A percentile compares a stretch with the other conserved stretches of the same genome.
These are phyloP conservation scores for Myochromella boudieri DNA, from an alignment of 768 basidiomycete species.

Conservation along the genomic window DNA sequence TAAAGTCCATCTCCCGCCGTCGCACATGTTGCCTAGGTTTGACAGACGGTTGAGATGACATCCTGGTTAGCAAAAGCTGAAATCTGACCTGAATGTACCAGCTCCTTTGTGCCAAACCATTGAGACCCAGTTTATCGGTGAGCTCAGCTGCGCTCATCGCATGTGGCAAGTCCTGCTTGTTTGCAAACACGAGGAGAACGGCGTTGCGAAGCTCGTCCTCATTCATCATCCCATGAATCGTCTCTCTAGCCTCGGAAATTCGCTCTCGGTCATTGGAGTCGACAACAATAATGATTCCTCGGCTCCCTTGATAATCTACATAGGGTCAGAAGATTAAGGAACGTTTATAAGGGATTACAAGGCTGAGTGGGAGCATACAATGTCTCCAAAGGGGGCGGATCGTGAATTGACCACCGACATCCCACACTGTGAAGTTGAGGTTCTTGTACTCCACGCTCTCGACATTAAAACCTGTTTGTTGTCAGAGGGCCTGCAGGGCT, in stretches of 20 bases:
- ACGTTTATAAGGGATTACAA: constrained; percentile 13
- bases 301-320: constrained; percentile 99
- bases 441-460: constrained; percentile 99
- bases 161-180: constrained; percentile 99
- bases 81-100: constrained; percentile 94
- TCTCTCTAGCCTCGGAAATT: constrained; percentile 98
- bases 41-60: constrained; percentile 15
- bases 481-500: constrained; percentile 19
- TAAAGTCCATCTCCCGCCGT: constrained; percentile 98
- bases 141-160: constrained; percentile 99
- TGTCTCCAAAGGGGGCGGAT: constrained; percentile 99
- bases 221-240: constrained; percentile 98
- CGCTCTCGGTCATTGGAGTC: constrained; percentile 99
- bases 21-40: constrained; percentile 95
- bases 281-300: constrained; percentile 99
- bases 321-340: constrained; percentile 17
- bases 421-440: constrained; percentile 99
- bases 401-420: constrained; percentile 99
- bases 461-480: constrained; percentile 91
- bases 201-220: constrained; percentile 99
- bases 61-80: constrained; percentile 10
- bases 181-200: constrained; percentile 97
- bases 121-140: constrained; percentile 98
- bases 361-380: constrained; percentile 71
- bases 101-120: constrained; percentile 93